A percentile compares a stretch with the other conserved stretches of the same genome.
Conservation (phyloP, 2,329 filamentous ascomycete species). For the Apiospora phragmitis region DNA sequence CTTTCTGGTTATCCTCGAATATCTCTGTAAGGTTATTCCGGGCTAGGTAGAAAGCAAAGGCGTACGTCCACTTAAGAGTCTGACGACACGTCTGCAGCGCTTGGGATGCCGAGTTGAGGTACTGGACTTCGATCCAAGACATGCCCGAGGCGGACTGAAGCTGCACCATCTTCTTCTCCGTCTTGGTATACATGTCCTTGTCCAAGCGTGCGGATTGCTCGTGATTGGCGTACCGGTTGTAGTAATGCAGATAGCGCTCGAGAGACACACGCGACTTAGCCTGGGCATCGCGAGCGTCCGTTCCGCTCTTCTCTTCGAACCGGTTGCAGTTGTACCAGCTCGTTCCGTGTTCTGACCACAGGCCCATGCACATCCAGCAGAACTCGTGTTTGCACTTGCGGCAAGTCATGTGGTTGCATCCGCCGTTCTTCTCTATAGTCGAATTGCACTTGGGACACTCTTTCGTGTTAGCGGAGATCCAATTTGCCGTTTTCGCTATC, state of each 20-base stretch:
- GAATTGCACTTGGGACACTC: conserved; percentile 95
- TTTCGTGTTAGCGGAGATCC: conserved; percentile 99
- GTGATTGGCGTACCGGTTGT: conserved; percentile 98
- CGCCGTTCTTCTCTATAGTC: conserved; percentile 94
- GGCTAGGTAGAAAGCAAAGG: conserved; percentile 96
- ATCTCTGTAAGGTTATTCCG: conserved; percentile 96
- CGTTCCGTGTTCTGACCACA: conserved; percentile 97
- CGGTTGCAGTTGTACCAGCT: conserved; percentile 99
- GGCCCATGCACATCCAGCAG: conserved; percentile 99
- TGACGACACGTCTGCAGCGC: conserved; percentile 96
- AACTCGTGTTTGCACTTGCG: conserved; percentile 47
- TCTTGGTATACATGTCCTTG: conserved; percentile 93
- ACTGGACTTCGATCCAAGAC: conserved; percentile 99
- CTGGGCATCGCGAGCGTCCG: conserved; percentile 87
- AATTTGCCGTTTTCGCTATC: conserved; percentile 97
- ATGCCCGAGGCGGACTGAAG: conserved; percentile 91
- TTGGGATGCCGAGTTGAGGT: conserved; percentile 89
- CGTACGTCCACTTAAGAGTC: conserved; percentile 98
- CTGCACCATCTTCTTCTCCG: conserved; percentile 98
- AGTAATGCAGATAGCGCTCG: conserved; percentile 97
- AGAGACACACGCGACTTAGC: conserved; percentile 86
- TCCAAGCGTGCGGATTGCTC: conserved; percentile 96
- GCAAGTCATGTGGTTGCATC: conserved; percentile 43
- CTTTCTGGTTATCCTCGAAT: conserved; percentile 98
- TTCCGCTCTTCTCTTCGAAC: conserved; percentile 93